These are phyloP conservation scores for Rickenella mellea DNA, from an alignment of 768 basidiomycete species.

Conservation along the genomic window DNA sequence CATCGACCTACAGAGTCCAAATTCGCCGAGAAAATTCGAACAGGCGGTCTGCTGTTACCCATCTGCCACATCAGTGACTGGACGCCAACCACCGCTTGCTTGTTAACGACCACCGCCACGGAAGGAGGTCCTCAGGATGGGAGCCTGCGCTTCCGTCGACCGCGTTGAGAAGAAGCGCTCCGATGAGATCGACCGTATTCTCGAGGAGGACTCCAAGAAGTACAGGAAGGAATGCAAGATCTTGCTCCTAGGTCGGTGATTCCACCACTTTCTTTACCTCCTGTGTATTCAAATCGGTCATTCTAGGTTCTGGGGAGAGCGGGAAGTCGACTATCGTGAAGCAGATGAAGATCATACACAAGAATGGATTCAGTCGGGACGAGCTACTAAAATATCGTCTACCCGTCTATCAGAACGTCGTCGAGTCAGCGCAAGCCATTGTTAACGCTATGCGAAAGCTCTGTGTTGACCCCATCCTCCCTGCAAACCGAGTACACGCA, in stretches of 20 bases:
- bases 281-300: no score
- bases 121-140: no score
- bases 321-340: conserved; percentile 96
- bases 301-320: conserved; percentile 91
- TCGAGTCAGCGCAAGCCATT: conserved; percentile 83
- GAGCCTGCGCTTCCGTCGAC: conserved; percentile 30
- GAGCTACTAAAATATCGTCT: conserved; percentile 75
- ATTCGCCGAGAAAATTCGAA: no score
- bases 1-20: no score
- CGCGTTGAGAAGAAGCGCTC: conserved; percentile 51
- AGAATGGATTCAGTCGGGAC: conserved; percentile 73
- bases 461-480: conserved; percentile 64
- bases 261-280: neutral
- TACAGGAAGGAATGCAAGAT: conserved; percentile 90
- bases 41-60: no score
- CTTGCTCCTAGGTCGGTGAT: conserved; percentile 70
- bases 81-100: no score
- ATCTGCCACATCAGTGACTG: no score
- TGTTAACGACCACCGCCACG: no score
- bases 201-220: conserved; percentile 78
- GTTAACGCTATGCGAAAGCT: conserved; percentile 82
- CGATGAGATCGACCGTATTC: conserved; percentile 70
- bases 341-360: conserved; percentile 98
- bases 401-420: conserved; percentile 76
- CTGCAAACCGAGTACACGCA: conserved; percentile 54